phyloP scores from a whole-genome alignment of 2,329 filamentous ascomycete species.

The Scedosporium aurantiacum region DNA sequence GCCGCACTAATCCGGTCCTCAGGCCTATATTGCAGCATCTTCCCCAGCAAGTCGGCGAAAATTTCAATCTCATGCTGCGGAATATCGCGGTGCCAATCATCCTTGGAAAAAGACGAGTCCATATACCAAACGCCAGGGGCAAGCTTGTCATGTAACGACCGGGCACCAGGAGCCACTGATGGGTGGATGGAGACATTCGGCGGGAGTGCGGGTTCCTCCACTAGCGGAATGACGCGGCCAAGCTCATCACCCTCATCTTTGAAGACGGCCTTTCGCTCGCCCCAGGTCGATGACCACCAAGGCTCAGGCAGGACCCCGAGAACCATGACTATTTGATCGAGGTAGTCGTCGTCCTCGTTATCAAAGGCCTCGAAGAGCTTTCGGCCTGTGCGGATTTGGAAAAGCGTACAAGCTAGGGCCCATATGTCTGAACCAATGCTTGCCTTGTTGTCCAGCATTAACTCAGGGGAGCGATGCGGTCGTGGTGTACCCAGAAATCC shows the following conservation, averaged over 20 bases:
- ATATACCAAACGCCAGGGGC: constrained; percentile 7
- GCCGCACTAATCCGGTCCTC: constrained; percentile 10
- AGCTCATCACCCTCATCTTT: constrained; percentile 12
- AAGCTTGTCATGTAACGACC: constrained; percentile 11
- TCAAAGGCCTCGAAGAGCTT: constrained; percentile 17
- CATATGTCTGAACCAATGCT: constrained; percentile 18
- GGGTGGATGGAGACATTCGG: neutral
- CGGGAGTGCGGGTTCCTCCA: constrained; percentile 4
- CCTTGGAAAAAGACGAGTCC: neutral
- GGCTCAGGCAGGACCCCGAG: constrained; percentile 20
- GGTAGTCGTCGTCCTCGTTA: constrained; percentile 18
- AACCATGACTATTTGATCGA: constrained; percentile 17
- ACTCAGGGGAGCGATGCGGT: constrained; percentile 19
- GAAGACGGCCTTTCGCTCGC: constrained; percentile 13
- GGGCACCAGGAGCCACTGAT: neutral
- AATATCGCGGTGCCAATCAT: constrained; percentile 6
- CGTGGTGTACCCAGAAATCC: constrained; percentile 17
- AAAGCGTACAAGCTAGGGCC: constrained; percentile 22
- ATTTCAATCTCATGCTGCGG: constrained; percentile 12
- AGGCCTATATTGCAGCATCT: constrained; percentile 13
- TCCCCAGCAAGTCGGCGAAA: constrained; percentile 16
- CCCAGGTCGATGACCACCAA: constrained; percentile 20
- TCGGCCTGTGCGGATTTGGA: constrained; percentile 20
- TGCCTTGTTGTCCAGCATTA: constrained; percentile 13
- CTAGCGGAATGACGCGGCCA: constrained; percentile 7